These are phyloP conservation scores for Diaporthe sp. DNA, from an alignment of 2,329 filamentous ascomycete genomes.

Conservation along the genomic window DNA sequence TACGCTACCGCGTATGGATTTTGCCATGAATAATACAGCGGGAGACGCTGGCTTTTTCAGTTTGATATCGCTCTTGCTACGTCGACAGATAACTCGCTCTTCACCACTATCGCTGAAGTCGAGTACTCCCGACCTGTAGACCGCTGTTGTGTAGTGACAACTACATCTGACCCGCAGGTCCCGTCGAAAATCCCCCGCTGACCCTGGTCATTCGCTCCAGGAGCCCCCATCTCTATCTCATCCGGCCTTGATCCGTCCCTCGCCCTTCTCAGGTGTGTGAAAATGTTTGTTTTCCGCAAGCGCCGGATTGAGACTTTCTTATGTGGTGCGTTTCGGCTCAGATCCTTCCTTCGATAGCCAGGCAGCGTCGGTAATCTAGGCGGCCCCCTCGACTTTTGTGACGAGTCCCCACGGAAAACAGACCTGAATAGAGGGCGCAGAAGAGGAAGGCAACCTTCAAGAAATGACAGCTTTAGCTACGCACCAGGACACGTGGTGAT, in stretches of 20 bases:
- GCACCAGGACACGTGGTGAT: too few species aligned
- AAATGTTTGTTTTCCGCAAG: neutral
- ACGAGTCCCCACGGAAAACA: neutral
- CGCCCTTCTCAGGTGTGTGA: neutral
- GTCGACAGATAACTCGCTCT: slow-evolving; percentile 11
- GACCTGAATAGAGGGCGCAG: slow-evolving; percentile 15
- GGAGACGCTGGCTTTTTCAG: neutral
- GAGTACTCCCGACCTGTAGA: neutral
- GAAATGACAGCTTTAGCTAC: neutral
- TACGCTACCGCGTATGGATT: too few species aligned
- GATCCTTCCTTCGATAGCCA: neutral
- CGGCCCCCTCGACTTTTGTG: slow-evolving; percentile 7
- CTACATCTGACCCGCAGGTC: neutral
- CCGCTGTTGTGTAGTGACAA: neutral
- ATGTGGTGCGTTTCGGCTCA: neutral
- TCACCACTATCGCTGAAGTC: neutral
- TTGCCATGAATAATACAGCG: neutral
- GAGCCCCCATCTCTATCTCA: neutral
- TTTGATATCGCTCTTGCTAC: neutral
- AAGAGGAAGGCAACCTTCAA: slow-evolving; percentile 9
- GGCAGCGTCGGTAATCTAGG: neutral
- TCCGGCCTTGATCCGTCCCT: neutral
- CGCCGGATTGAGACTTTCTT: neutral
- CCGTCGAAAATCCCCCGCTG: neutral
- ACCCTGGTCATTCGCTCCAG: neutral